Evolutionary conservation across 2,329 filamentous ascomycete species (phyloP), one percentile per base, ranked within the genome.

Genomic region (Sodiomyces alkalinus): DNA sequence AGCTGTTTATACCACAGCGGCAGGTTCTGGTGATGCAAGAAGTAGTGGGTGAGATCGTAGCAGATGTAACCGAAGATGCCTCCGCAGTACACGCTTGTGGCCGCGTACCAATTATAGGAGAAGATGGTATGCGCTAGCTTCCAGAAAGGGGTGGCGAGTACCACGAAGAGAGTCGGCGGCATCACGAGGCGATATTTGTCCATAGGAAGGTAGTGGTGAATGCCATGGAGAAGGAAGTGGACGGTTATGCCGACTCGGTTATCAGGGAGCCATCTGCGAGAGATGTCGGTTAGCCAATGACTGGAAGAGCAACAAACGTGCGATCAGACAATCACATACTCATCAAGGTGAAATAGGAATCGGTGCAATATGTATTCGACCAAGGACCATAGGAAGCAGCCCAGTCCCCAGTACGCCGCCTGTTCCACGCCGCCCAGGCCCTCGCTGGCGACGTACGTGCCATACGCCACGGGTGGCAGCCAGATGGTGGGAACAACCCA

Each of bases 171-270:
- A 0, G 82, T 71, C 0, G 90, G 90, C 1, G 90, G 90, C 90
- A 98, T 96, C 39, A 98, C 90, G 7, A 98, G 75, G 35, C 90
- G 77, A 45, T 93, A 87, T 48, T 78, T 87, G 59, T 98, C 90
- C 90, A 98, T 96, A n/a, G 90, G 90, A 4, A 98, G 69, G 55
- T 96, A 98, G 55, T 98, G 90, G 49, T 98, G 90, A 38, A 98
- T 82, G 38, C 90, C 90, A 45, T 98, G 90, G 16, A 98, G 79
- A 22, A 94, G 58, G 58, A 98, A 98, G 52, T 98, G 90, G 13
- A 78, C 42, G 0, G 83, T 92, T 33, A 98, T 62, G 38, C 70
- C 78, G n/a, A 81, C 76, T 31, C 83, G 70, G 51, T 96, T 92
- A 50, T 98, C 82, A 1, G 90, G 90, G 8, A 98, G 76, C 47